Conservation (phyloP, 192 early-diverging fungal genomes). For the Phycomyces blakesleeanus region DNA sequence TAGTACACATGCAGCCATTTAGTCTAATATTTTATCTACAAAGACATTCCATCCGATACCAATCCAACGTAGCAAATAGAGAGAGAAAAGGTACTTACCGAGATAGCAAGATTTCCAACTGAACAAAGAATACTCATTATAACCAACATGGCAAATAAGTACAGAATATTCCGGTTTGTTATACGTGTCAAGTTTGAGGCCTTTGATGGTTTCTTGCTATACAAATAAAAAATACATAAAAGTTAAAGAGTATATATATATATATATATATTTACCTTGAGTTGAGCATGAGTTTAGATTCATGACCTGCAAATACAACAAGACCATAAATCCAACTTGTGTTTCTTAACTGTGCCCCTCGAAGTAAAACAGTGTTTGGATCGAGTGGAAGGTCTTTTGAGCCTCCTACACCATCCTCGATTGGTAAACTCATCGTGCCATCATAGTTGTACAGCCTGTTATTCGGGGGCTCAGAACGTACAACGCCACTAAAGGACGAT, state of each 20-base stretch:
- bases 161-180: constrained; percentile 76
- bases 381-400: constrained; percentile 77
- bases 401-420: constrained; percentile 23
- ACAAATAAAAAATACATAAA: neutral
- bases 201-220: constrained; percentile 42
- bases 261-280: constrained; percentile 28
- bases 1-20: too few species aligned
- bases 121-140: constrained; percentile 84
- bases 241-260: too few species aligned
- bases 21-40: neutral
- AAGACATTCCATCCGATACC: too few species aligned
- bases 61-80: too few species aligned
- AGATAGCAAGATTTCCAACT: constrained; percentile 69
- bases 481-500: constrained; percentile 55
- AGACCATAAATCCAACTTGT: constrained; percentile 91
- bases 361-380: constrained; percentile 84
- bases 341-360: constrained; percentile 90
- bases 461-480: constrained; percentile 92
- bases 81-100: constrained; percentile 36
- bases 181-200: constrained; percentile 35
- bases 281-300: constrained; percentile 96
- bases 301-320: constrained; percentile 91
- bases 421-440: constrained; percentile 46
- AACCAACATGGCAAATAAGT: constrained; percentile 86
- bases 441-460: constrained; percentile 91